Base-by-base conservation (phyloP, 106 monocot genomes). In the Hemerocallis citrina region DNA sequence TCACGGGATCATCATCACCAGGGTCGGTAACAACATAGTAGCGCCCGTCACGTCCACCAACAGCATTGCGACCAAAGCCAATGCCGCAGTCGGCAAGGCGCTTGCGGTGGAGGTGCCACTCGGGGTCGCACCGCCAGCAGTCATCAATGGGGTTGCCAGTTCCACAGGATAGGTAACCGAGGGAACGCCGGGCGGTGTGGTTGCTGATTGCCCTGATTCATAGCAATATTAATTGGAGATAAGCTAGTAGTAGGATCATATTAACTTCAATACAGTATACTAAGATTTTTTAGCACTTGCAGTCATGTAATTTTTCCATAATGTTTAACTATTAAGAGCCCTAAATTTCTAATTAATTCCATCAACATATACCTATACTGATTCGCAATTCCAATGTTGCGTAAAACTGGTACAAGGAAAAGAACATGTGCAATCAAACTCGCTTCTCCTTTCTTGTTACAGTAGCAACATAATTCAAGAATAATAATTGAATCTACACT, bases 121-220 rank as follows among this genome's bases (percentile, higher is more conserved):
- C 6, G 2, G 58, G 68, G 20, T 78, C 78, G 48, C 78, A 78
- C 16, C 78, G 73, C 78, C 78, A 78, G 59, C 78, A 78, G 41
- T 78, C 78, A 22, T 78, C 78, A 23, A 78, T 78, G 24, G 78
- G 72, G 44, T 78, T 78, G 3, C 78, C 78, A 3, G 72, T 78
- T 21, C 73, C 68, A 35, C 77, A 77, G 7, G 72, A 72, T 0
- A 70, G 61, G 52, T 31, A 70, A 30, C 70, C 70, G n/a, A 70
- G 52, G 21, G 7, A 16, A 24, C 70, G 70, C 16, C 70, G 44
- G 13, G 52, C 31, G 15, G 52, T 16, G 41, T 51, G 51, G 21
- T 38, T 33, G 61, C 32, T 70, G 11, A 70, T 70, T 15, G 61
- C n/a, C 70, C 70, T 70, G 59, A 40, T 41, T 10, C 21, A 29